Conservation (phyloP, 2,329 filamentous ascomycete species). For the Triangularia verruculosa region DNA sequence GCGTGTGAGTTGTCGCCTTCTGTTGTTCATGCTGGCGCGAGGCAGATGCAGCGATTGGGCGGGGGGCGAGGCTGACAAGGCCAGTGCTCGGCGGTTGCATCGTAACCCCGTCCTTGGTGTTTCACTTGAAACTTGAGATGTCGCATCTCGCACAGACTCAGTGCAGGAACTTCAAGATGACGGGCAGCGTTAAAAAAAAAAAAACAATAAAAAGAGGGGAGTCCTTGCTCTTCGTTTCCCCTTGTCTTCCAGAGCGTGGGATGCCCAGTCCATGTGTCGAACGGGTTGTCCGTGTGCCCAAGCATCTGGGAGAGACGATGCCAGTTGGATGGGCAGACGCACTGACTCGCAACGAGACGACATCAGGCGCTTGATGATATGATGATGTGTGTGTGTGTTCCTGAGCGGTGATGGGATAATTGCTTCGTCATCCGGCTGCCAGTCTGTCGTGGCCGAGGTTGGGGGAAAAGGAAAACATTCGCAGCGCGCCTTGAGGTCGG, state of each 20-base stretch:
- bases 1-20: conserved; percentile 3
- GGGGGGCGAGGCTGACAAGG: conserved; percentile 35
- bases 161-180: conserved; percentile 5
- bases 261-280: not conserved
- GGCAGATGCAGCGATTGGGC: conserved; percentile 32
- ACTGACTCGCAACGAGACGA: conserved; percentile 6
- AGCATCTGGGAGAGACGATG: not conserved
- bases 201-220: not conserved
- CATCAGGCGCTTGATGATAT: conserved; percentile 3
- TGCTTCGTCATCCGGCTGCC: not conserved
- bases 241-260: not conserved
- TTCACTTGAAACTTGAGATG: conserved; percentile 47
- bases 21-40: conserved; percentile 29
- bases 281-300: conserved; percentile 2
- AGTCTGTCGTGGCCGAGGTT: too few relatives aligned
- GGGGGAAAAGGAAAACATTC: too few relatives aligned
- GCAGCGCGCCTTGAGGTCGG: not conserved
- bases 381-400: not conserved
- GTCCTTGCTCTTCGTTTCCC: not conserved
- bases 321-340: not conserved
- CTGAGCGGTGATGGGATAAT: not conserved
- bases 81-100: conserved; percentile 27
- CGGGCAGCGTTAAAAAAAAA: not conserved
- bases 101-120: conserved; percentile 34
- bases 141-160: conserved; percentile 36